A percentile compares a stretch with the other conserved stretches of the same genome.
These are phyloP conservation scores for Saccharomycopsis fermentans DNA, from an alignment of 805 yeast genomes.

Conservation along the genomic window DNA sequence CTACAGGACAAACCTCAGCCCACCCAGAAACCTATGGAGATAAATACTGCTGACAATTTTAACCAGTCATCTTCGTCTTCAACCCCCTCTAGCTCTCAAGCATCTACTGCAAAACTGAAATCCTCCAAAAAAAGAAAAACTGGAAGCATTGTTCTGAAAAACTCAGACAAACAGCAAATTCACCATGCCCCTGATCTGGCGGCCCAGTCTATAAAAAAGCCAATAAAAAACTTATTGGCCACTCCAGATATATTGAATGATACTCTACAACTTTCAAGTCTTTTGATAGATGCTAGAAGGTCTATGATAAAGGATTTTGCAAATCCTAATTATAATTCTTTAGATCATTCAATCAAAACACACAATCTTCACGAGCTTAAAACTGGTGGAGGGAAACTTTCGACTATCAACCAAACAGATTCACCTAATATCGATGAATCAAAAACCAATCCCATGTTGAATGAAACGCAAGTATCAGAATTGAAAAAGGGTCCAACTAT, in stretches of 20 bases:
- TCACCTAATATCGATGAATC: not conserved
- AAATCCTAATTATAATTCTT: slow-evolving; percentile 12
- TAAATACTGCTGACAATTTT: not conserved
- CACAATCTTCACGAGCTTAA: slow-evolving; percentile 11
- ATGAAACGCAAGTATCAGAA: not conserved
- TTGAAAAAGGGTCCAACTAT: not conserved
- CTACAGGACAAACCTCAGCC: not conserved
- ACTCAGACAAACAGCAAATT: no score
- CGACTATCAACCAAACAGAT: not conserved
- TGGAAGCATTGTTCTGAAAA: no score
- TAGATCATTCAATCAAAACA: slow-evolving; percentile 12
- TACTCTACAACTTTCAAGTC: slow-evolving; percentile 8
- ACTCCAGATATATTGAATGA: slow-evolving; percentile 9
- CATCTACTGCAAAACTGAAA: not conserved
- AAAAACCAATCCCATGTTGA: not conserved
- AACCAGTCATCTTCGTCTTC: not conserved
- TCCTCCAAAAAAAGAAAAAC: not conserved
- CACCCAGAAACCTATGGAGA: not conserved
- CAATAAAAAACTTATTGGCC: not conserved
- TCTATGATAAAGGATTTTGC: slow-evolving; percentile 15
- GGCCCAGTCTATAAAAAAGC: not conserved
- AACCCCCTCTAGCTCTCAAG: not conserved
- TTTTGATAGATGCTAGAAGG: slow-evolving; percentile 7
- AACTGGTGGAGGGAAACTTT: not conserved
- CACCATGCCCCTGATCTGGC: not conserved